A percentile compares a stretch with the other conserved stretches of the same genome.
Evolutionary conservation across 148 eudicot genomes (phyloP).

Genomic region (Rhododendron griersonianum): DNA sequence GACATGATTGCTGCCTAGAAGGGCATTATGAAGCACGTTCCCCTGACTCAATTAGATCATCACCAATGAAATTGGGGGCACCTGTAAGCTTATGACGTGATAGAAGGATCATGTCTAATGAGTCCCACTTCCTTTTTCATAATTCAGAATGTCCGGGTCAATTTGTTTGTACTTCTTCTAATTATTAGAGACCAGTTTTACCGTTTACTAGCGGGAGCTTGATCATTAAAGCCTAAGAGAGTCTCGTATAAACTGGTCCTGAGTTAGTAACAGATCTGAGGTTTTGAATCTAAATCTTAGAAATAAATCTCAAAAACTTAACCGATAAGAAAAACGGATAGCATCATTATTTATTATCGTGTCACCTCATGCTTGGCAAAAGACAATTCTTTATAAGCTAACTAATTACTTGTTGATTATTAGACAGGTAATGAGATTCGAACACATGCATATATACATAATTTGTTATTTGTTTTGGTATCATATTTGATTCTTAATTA

Average conservation of each 20-base stretch:
- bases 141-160: neutral
- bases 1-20: conserved; percentile 25
- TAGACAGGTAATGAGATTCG: neutral
- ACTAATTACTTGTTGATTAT: neutral
- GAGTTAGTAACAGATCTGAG: neutral
- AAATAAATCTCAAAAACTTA: neutral
- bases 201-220: neutral
- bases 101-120: neutral
- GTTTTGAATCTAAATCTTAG: neutral
- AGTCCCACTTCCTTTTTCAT: neutral
- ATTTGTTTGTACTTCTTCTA: neutral
- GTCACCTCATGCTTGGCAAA: neutral
- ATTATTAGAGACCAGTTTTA: neutral
- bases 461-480: neutral
- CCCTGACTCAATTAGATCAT: conserved; percentile 3
- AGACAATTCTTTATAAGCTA: neutral
- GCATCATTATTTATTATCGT: neutral
- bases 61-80: conserved; percentile 17
- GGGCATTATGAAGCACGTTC: conserved; percentile 23
- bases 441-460: neutral
- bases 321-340: neutral
- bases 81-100: neutral
- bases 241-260: neutral
- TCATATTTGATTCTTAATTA: neutral
- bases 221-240: neutral